Percentiles rank a stretch among this genome's conserved stretches.
Evolutionary conservation across 352 stramenopile genomes (phyloP).

Genomic region (Achlya hypogyna): DNA sequence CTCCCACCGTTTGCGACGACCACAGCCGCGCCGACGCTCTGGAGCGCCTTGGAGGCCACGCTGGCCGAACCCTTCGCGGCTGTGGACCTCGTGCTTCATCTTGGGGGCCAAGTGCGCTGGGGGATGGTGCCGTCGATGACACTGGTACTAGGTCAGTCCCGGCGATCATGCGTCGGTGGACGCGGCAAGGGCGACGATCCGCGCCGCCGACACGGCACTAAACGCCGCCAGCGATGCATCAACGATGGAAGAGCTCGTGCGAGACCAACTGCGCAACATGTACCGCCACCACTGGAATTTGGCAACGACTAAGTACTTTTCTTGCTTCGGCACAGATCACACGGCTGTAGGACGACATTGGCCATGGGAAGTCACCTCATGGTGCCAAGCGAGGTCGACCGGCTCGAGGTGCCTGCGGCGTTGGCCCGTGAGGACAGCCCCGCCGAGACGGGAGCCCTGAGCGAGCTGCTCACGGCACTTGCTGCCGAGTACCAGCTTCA

Average conservation of each 20-base stretch:
- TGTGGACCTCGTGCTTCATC: constrained; percentile 40
- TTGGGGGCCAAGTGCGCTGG: constrained; percentile 33
- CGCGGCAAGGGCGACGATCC: constrained; percentile 1
- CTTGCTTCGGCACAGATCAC: background rate
- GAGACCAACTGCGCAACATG: constrained; percentile 21
- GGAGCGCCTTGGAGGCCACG: constrained; percentile 27
- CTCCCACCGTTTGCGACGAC: constrained; percentile 1
- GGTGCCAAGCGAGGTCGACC: constrained; percentile 17
- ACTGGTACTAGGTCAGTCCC: constrained; percentile 12
- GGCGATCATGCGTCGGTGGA: constrained; percentile 8
- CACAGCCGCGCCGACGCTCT: constrained; percentile 21
- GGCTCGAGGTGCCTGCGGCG: background rate
- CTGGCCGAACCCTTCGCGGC: constrained; percentile 27
- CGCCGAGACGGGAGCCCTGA: background rate
- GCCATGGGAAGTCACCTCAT: constrained; percentile 20
- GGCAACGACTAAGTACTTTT: constrained; percentile 7
- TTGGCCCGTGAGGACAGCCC: background rate
- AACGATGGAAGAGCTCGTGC: background rate
- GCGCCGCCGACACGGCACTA: constrained; percentile 16
- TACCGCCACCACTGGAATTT: constrained; percentile 24
- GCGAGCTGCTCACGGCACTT: background rate
- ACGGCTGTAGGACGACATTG: constrained; percentile 9
- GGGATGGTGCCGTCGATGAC: no score
- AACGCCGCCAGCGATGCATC: background rate
- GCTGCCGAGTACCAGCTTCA: constrained; percentile 25